Percentiles rank a stretch among this genome's conserved stretches.
These are phyloP conservation scores for Triticum turgidum DNA, from an alignment of 176 grass and related monocot genomes.

Conservation along the genomic window DNA sequence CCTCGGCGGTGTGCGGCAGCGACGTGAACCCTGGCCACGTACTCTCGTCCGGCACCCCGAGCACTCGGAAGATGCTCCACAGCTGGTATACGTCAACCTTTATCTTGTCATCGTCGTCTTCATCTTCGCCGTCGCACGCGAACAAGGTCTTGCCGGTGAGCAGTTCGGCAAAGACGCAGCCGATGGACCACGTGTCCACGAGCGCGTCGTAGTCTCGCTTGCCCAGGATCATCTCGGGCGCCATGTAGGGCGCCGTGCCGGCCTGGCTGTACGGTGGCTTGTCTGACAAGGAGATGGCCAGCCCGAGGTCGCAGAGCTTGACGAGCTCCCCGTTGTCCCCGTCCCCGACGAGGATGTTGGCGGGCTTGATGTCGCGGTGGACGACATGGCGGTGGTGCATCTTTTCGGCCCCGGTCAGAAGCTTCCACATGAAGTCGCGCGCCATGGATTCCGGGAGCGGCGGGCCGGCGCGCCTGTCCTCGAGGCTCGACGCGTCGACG, in stretches of 20 bases:
- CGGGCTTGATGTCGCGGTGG: conserved; percentile 9
- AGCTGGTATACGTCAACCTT: not conserved
- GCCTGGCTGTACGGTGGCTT: not conserved
- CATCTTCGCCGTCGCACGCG: not conserved
- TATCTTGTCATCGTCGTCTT: not conserved
- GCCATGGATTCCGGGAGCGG: not conserved
- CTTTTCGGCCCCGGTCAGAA: not conserved
- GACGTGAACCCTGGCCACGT: not conserved
- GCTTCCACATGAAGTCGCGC: not conserved
- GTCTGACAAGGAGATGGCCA: not conserved
- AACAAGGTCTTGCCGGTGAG: not conserved
- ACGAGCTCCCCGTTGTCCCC: not conserved
- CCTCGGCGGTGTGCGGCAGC: not conserved
- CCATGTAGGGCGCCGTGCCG: not conserved
- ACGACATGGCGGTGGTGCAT: not conserved
- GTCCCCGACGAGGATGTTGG: not conserved
- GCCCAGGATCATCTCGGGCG: not conserved
- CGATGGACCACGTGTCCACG: not conserved
- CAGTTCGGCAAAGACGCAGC: not conserved
- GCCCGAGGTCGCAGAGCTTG: not conserved
- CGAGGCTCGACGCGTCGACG: not conserved
- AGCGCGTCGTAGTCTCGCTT: not conserved
- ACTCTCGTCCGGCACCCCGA: not conserved
- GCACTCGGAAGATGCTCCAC: not conserved
- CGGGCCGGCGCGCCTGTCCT: not conserved